phyloP scores from a whole-genome alignment of 2,329 filamentous ascomycete genomes.

The Tolypocladium paradoxum region DNA sequence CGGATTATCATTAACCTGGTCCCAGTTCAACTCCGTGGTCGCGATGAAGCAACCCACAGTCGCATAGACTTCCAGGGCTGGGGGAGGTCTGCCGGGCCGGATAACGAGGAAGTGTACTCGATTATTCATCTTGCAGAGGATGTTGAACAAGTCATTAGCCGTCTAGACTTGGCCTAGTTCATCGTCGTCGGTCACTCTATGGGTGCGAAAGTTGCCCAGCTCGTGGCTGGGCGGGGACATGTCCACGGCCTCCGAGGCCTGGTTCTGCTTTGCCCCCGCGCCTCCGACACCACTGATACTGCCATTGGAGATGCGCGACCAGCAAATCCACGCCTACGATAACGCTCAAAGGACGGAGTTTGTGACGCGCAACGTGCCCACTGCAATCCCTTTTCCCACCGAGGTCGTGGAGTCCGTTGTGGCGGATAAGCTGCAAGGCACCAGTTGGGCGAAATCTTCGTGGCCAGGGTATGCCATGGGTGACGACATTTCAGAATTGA shows the following conservation, averaged over 20 bases:
- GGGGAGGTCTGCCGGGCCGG: conserved; percentile 4
- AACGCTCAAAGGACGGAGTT: background rate
- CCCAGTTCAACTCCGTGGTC: background rate
- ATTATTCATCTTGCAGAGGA: conserved; percentile 3
- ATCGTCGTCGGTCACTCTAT: conserved; percentile 5
- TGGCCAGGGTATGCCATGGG: conserved; percentile 5
- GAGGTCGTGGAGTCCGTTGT: background rate
- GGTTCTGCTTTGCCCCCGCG: conserved; percentile 1
- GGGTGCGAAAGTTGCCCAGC: conserved; percentile 4
- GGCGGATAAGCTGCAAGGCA: conserved; percentile 4
- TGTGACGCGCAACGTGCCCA: conserved; percentile 1
- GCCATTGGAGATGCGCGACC: conserved; percentile 2
- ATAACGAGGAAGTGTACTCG: background rate
- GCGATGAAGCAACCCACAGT: background rate
- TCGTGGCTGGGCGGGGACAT: background rate
- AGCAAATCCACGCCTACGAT: conserved; percentile 4
- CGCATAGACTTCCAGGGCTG: conserved; percentile 4
- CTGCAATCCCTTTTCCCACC: background rate
- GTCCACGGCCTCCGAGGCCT: background rate
- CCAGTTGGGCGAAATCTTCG: background rate
- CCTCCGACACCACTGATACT: conserved; percentile 3
- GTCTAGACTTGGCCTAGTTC: background rate
- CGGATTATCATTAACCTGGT: conserved; percentile 4
- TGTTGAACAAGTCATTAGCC: conserved; percentile 2
- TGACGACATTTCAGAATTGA: background rate